Evolutionary conservation across 1,139 yeast species (phyloP).

Genomic region (Taiozyma sp.): DNA sequence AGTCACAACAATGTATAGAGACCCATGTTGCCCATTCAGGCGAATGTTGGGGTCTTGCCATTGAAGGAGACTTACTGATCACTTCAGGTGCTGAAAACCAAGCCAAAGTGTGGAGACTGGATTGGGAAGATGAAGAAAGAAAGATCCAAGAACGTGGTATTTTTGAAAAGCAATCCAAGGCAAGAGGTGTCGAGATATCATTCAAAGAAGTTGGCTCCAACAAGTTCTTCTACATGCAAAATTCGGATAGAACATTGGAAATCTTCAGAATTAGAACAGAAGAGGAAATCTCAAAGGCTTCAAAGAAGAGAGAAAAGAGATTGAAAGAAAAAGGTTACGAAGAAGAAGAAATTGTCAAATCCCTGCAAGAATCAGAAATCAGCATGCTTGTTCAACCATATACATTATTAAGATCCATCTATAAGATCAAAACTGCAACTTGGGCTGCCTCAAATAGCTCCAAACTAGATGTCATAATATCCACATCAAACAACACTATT

Average conservation of each 20-base stretch:
- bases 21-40: slow-evolving; percentile 92
- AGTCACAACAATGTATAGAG: slow-evolving; percentile 85
- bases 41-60: slow-evolving; percentile 85
- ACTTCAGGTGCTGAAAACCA: slow-evolving; percentile 83
- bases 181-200: slow-evolving; percentile 61
- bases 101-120: slow-evolving; percentile 72
- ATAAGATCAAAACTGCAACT: slow-evolving; percentile 52
- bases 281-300: slow-evolving; percentile 79
- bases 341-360: slow-evolving; percentile 56
- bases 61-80: slow-evolving; percentile 40
- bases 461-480: slow-evolving; percentile 54
- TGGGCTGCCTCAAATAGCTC: slow-evolving; percentile 46
- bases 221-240: slow-evolving; percentile 63
- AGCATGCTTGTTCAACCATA: slow-evolving; percentile 60
- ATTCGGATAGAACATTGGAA: slow-evolving; percentile 80
- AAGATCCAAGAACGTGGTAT: slow-evolving; percentile 61
- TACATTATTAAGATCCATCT: slow-evolving; percentile 51
- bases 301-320: slow-evolving; percentile 75
- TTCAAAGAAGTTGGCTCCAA: slow-evolving; percentile 42
- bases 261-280: slow-evolving; percentile 69
- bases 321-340: slow-evolving; percentile 63
- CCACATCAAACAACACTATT: slow-evolving; percentile 69
- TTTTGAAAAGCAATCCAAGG: slow-evolving; percentile 74
- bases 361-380: slow-evolving; percentile 51
- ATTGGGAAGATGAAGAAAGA: slow-evolving; percentile 39